phyloP scores from a whole-genome alignment of 2,329 filamentous ascomycete genomes.

The Didymella exigua region DNA sequence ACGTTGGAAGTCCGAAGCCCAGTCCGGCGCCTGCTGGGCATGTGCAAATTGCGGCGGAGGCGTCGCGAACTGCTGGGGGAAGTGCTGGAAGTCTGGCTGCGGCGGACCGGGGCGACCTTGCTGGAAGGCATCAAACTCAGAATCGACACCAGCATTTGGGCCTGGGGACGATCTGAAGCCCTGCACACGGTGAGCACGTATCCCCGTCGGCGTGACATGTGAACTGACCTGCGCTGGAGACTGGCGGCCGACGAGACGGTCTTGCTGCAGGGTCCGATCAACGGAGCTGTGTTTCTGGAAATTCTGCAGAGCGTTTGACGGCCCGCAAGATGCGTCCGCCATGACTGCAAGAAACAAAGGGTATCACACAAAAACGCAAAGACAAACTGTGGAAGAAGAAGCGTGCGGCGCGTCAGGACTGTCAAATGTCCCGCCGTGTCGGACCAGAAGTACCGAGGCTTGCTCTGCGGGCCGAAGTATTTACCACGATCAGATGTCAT shows the following conservation, averaged over 20 bases:
- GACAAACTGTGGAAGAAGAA: constrained; percentile 6
- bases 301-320: constrained; percentile 75
- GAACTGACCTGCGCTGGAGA: constrained; percentile 60
- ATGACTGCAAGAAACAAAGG: constrained; percentile 51
- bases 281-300: constrained; percentile 72
- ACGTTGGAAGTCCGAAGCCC: constrained; percentile 58
- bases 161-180: constrained; percentile 65
- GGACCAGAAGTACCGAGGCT: constrained; percentile 25
- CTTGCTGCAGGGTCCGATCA: constrained; percentile 75
- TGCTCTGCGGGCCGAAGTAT: constrained; percentile 19
- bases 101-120: constrained; percentile 51
- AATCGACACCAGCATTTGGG: constrained; percentile 62
- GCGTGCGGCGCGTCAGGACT: not conserved
- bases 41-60: constrained; percentile 46
- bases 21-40: constrained; percentile 48
- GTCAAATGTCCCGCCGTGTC: constrained; percentile 7
- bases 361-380: constrained; percentile 29
- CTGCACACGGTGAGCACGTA: constrained; percentile 48
- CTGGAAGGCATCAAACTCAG: constrained; percentile 74
- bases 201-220: not conserved
- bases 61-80: constrained; percentile 45
- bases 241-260: constrained; percentile 64
- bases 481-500: constrained; percentile 12
- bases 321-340: constrained; percentile 73
- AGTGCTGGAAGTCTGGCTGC: constrained; percentile 48